Base-by-base conservation (phyloP, 164 flowering plant genomes). In the Tetrastigma voinierianum region DNA sequence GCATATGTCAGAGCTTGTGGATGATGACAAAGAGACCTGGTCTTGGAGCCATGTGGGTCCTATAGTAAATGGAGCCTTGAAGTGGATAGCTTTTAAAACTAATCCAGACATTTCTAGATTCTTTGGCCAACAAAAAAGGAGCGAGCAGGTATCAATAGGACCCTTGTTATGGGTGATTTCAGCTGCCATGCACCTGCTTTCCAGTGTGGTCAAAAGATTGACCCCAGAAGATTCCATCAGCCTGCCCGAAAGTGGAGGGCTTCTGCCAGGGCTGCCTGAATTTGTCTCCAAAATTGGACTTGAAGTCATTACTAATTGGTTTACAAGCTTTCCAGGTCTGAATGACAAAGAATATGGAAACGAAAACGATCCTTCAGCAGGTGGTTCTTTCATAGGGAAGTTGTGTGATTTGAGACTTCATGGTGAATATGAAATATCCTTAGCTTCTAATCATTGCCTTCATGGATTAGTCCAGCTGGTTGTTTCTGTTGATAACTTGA, bases 121-220 rank as follows among this genome's bases (percentile, higher is more conserved):
- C 23, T 69, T 83, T 45, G 70, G 64, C 25, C 16, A 57, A 60
- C 44, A 71, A 51, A 62, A 64, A 51, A 72, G 67, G 59, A 60
- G 43, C 24, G 1, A 45, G 46, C 65, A 59, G 62, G 13, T 65
- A 43, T 68, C 79, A 15, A 10, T 69, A 19, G 61, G 74, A 66
- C 72, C 91, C 20, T 78, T 92, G 54, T 67, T 95, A 69, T 88
- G 97, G 97, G 85, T 88, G 51, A 71, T 84, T 71, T 86, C 98
- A 46, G 78, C 95, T 74, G 84, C 84, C 62, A 23, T 86, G 77
- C 79, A 75, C 74, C 81, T 89, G 86, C 84, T 95, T 55, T 79
- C 82, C 12, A 67, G 77, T 72, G 75, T 90, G 69, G 80, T 95
- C n/a, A 76, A 82, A 68, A 87, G 73, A 66, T 73, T 86, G 56